Percentiles rank a stretch among this genome's conserved stretches.
Conservation (phyloP, 202 grass and related monocot species). For the Cymbopogon flexuosus region DNA sequence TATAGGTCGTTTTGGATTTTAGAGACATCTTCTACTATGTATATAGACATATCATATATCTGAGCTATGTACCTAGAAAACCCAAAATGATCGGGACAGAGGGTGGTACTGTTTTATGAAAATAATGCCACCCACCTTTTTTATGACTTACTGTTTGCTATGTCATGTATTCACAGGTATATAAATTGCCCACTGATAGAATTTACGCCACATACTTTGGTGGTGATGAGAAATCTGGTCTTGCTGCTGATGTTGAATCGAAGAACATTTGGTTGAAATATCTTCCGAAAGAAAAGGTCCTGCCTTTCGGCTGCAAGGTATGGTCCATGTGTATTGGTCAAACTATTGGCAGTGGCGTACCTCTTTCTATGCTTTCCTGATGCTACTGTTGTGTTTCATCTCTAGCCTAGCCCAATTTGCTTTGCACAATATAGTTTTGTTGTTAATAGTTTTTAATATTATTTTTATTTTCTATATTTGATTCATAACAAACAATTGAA, state of each 20-base stretch:
- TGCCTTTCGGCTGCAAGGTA: conserved; percentile 98
- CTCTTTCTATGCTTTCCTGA: neutral
- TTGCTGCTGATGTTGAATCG: conserved; percentile 64
- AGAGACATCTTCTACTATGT: neutral
- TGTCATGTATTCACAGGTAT: conserved; percentile 55
- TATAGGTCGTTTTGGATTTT: neutral
- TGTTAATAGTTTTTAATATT: neutral
- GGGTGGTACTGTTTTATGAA: conserved; percentile 6
- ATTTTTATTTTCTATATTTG: neutral
- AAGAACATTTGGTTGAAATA: conserved; percentile 76
- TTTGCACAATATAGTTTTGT: neutral
- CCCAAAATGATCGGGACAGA: neutral
- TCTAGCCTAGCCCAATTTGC: neutral
- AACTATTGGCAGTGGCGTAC: neutral
- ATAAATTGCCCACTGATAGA: conserved; percentile 82
- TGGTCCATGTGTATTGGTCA: neutral
- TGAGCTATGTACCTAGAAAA: neutral
- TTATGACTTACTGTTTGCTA: conserved; percentile 8
- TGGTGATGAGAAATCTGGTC: conserved; percentile 81
- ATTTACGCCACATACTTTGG: conserved; percentile 98
- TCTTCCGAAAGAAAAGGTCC: conserved; percentile 55
- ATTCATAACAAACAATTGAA: neutral
- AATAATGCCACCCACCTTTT: neutral
- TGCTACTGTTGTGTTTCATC: neutral
- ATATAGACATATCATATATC: neutral